A percentile compares a stretch with the other conserved stretches of the same genome.
These are phyloP conservation scores for Fusarium protoensiforme DNA, from an alignment of 2,329 filamentous ascomycete species.

Conservation along the genomic window DNA sequence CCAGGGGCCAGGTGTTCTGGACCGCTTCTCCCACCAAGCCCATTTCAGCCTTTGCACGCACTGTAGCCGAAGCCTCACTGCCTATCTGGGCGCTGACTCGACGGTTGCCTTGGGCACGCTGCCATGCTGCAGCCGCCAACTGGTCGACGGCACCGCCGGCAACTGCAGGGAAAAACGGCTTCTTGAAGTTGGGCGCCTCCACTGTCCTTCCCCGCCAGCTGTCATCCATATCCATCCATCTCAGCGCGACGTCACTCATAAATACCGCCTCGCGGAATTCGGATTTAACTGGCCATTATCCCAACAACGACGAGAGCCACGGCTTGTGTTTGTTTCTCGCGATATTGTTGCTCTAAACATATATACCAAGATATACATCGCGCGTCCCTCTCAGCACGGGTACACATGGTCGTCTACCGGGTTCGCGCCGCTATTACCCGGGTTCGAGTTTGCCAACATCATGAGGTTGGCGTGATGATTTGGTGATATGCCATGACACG, in stretches of 20 bases:
- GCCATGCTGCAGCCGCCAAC: constrained; percentile 7
- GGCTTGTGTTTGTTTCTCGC: background rate
- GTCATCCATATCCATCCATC: background rate
- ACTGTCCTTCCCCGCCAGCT: background rate
- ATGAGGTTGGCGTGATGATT: constrained; percentile 1
- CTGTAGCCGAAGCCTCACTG: constrained; percentile 10
- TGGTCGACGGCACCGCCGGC: constrained; percentile 4
- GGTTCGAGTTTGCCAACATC: background rate
- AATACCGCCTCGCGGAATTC: constrained; percentile 9
- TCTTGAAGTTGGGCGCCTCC: background rate
- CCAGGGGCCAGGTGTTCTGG: background rate
- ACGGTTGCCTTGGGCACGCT: constrained; percentile 12
- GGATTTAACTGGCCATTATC: constrained; percentile 11
- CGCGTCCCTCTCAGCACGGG: background rate
- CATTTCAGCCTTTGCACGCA: constrained; percentile 5
- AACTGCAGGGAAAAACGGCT: background rate
- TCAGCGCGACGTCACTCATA: background rate
- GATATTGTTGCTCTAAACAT: background rate
- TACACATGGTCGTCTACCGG: background rate
- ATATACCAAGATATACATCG: background rate
- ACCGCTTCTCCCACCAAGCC: constrained; percentile 4
- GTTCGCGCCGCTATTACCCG: background rate
- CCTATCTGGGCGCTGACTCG: background rate
- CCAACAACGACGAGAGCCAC: background rate
- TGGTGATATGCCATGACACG: background rate